These are phyloP conservation scores for Amanita molliuscula DNA, from an alignment of 768 basidiomycete genomes.

Conservation along the genomic window DNA sequence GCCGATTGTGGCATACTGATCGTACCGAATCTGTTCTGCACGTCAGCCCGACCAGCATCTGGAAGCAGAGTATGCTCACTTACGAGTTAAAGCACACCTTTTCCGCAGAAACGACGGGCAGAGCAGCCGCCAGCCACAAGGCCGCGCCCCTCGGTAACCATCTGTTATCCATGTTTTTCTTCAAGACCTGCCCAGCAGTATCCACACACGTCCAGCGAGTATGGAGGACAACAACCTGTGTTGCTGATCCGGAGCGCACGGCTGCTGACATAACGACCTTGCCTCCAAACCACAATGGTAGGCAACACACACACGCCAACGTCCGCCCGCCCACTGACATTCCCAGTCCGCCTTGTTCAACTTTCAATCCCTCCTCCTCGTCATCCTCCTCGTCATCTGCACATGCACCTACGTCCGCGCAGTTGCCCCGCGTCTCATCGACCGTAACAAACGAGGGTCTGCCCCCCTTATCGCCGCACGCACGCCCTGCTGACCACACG, in stretches of 20 bases:
- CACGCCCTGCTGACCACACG: not conserved
- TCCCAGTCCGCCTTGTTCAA: constrained; percentile 86
- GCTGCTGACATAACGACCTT: no score
- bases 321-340: not conserved
- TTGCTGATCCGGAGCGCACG: no score
- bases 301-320: not conserved
- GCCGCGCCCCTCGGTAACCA: constrained; percentile 1
- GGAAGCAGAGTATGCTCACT: not conserved
- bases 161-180: not conserved
- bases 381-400: constrained; percentile 89
- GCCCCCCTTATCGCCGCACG: constrained; percentile 11
- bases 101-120: constrained; percentile 16
- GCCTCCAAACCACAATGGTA: not conserved
- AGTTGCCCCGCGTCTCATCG: constrained; percentile 81
- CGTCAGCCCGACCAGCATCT: not conserved
- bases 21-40: not conserved
- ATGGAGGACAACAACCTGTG: no score
- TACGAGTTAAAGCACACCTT: constrained; percentile 13
- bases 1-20: not conserved
- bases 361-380: constrained; percentile 90
- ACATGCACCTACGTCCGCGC: constrained; percentile 95
- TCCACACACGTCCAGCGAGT: constrained; percentile 1
- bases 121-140: constrained; percentile 11
- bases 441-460: constrained; percentile 92
- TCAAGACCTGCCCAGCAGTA: constrained; percentile 6